Base-by-base conservation (phyloP, 225 moss, liverwort and hornwort species). In the Climacium dendroides region DNA sequence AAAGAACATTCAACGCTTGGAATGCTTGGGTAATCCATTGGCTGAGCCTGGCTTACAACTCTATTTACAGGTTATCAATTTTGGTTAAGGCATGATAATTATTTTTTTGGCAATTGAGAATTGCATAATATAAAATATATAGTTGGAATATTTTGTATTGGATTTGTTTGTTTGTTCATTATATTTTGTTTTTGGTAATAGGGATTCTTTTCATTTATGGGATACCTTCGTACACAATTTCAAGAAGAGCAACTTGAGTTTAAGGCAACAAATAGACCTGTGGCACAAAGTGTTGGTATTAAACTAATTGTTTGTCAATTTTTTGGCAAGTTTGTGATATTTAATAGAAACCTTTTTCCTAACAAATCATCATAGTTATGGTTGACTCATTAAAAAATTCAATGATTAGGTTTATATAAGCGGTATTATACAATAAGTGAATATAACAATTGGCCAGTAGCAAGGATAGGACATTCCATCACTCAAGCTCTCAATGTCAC, bases 211-310 rank as follows among this genome's bases (percentile, higher is more conserved):
- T 77, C 89, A 72, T 95, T 78, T 39, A 95, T 95, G 94, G 94
- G 94, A 81, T 95, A 91, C 30, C 91, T 96, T n/a, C 85, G 91
- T 65, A 93, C 95, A 3, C 90, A 89, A 70, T 96, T 87, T 78
- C 94, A 96, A 85, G 94, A 96, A 82, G 95, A 94, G 81, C 94
- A 92, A 91, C 94, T 93, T 84, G 91, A 85, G 62, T 84, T 86
- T n/a, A 92, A 89, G 86, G 81, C 89, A 39, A 82, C 63, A 65
- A 83, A 89, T 60, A 90, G 89, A 74, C 94, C 95, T 57, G 5
- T 6, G 10, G 69, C 67, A 22, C 87, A 92, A 87, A 85, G 63
- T 76, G 26, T 89, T 74, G 92, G 93, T 93, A 86, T 43, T 65
- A 23, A 55, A 48, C 7, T 62, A 60, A 63, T 0, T 50, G 9